Base-by-base conservation (phyloP, 208 protist species). In the Trypanosoma rangeli region DNA sequence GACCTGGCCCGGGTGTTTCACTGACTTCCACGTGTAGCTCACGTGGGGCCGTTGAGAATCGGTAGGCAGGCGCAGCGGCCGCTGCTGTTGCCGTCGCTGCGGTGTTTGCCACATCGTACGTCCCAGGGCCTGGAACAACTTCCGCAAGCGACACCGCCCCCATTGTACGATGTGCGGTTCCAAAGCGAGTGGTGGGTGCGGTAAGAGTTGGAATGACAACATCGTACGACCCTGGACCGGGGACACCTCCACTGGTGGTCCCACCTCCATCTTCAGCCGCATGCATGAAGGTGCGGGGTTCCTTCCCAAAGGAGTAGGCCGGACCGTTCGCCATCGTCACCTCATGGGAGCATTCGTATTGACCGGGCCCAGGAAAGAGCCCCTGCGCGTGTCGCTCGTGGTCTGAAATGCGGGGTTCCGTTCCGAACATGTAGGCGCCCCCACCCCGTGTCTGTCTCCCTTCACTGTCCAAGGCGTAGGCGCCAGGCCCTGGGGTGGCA, bases 401-500 rank as follows among this genome's bases (percentile, higher is more conserved):
- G 22, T 73, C 54, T 26, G 53, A 31, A 22, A 62, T 31, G 24
- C 74, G 79, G 1, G 74, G 63, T 20, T 66, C 79, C 31, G 66
- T 78, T 24, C 79, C 74, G 22, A 84, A 73, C 10, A 63, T 31
- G 37, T 53, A 50, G 18, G 52, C 66, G 24, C 53, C 61, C 50
- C 67, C 55, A 28, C 48, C 13, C 46, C 42, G 49, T 29, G 35
- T 61, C 8, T 24, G 52, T 3, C 31, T 20, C 50, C 39, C 61
- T 56, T 49, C 29, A 44, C 24, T 18, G 3, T 78, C 65, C 37
- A 73, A 16, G 50, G 20, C 22, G 60, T 92, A 92, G 13, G 73
- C 63, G 13, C 81, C 83, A 15, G 83, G 83, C 16, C 85, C 85
- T 20, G 85, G 85, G 24, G 75, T 84, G 31, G 54, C 61, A 26